Evolutionary conservation across 1,284 basidiomycete species (phyloP).

Genomic region (Ustilago tritici): DNA sequence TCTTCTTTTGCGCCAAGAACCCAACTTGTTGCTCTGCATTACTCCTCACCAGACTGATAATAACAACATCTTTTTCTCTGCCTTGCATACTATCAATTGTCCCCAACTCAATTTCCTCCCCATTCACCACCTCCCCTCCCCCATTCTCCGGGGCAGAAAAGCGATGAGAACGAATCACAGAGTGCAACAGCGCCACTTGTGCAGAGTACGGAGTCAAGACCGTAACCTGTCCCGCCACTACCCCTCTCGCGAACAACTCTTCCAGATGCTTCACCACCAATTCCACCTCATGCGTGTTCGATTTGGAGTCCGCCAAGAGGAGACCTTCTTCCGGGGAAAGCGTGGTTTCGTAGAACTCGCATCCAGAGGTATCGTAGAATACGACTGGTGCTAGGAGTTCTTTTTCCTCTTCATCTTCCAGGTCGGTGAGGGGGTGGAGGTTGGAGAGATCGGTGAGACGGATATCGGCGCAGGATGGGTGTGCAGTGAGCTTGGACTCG

Average conservation of each 20-base stretch:
- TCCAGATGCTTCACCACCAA: constrained; percentile 85
- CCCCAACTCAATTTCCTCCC: constrained; percentile 56
- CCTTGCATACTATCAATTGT: constrained; percentile 68
- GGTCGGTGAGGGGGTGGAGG: constrained; percentile 72
- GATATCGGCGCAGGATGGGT: constrained; percentile 78
- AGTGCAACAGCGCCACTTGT: constrained; percentile 74
- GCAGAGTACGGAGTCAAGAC: constrained; percentile 84
- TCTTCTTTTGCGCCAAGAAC: constrained; percentile 61
- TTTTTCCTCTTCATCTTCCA: constrained; percentile 72
- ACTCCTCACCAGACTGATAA: constrained; percentile 61
- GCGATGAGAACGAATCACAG: constrained; percentile 8
- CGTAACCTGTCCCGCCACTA: constrained; percentile 82
- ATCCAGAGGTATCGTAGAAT: constrained; percentile 81
- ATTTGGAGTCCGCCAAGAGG: constrained; percentile 71
- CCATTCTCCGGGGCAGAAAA: constrained; percentile 5
- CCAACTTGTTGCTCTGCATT: constrained; percentile 61
- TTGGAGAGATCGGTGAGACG: constrained; percentile 77
- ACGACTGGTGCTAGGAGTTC: constrained; percentile 81
- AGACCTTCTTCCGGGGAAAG: constrained; percentile 24
- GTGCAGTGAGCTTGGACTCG: constrained; percentile 78
- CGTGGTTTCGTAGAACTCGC: constrained; percentile 52
- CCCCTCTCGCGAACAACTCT: constrained; percentile 79
- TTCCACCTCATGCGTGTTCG: constrained; percentile 91
- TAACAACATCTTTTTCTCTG: constrained; percentile 65
- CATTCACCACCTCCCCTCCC: constrained; percentile 7